Percentiles rank a stretch among this genome's conserved stretches.
Evolutionary conservation across 23 red algal species (phyloP).

Genomic region (Gracilaria vermiculophylla): DNA sequence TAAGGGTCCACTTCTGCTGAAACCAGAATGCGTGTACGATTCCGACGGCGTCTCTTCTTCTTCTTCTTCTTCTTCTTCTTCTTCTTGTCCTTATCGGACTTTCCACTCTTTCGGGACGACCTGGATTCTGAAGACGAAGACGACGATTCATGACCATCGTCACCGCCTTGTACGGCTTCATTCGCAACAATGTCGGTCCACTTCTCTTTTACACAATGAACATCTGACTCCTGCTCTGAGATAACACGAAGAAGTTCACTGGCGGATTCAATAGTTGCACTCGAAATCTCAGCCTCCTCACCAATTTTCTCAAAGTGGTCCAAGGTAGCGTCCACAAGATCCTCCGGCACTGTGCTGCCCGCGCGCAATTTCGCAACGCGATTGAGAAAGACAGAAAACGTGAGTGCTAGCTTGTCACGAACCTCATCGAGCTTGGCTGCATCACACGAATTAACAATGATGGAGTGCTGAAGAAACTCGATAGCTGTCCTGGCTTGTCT

Average conservation of each 20-base stretch:
- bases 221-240: not conserved
- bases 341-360: not conserved
- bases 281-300: not conserved
- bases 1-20: not conserved
- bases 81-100: not conserved
- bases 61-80: not conserved
- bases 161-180: not conserved
- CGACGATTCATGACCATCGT: not conserved
- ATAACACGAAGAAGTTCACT: constrained; percentile 7
- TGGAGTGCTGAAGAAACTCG: not conserved
- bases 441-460: not conserved
- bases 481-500: not conserved
- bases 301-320: not conserved
- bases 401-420: not conserved
- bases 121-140: not conserved
- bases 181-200: not conserved
- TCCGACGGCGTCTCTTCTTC: not conserved
- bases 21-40: not conserved
- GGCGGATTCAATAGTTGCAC: constrained; percentile 12
- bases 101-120: not conserved
- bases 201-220: not conserved
- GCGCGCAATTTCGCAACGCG: not conserved
- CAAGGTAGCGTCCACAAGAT: not conserved
- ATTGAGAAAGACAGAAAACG: constrained; percentile 33
- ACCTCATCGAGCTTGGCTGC: constrained; percentile 1